Percentiles rank a stretch among this genome's conserved stretches.
Evolutionary conservation across 108 stramenopile genomes (phyloP).

Genomic region (Craspedostauros australis): DNA sequence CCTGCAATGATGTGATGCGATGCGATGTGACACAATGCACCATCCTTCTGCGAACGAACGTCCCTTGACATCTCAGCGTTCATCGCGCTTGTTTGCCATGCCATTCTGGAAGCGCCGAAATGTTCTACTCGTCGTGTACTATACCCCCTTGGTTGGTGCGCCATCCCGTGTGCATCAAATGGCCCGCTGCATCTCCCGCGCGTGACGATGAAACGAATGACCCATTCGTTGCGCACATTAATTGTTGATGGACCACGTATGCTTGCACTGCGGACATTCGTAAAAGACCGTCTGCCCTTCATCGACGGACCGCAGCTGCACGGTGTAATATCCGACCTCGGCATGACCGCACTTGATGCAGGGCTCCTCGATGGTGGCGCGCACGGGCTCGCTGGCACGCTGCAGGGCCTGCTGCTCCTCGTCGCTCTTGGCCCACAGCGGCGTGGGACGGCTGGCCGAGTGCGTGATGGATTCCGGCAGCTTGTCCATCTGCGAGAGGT

Average conservation of each 20-base stretch:
- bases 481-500: constrained; percentile 43
- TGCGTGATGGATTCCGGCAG: constrained; percentile 62
- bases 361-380: constrained; percentile 93
- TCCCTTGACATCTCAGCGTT: too few relatives aligned
- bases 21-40: too few relatives aligned
- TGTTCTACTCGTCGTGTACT: too few relatives aligned
- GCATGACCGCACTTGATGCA: constrained; percentile 91
- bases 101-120: too few relatives aligned
- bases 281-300: constrained; percentile 99
- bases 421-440: constrained; percentile 84
- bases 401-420: constrained; percentile 59
- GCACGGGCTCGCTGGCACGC: constrained; percentile 53
- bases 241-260: constrained; percentile 90
- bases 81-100: too few relatives aligned
- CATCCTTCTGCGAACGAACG: too few relatives aligned
- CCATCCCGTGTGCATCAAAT: too few relatives aligned
- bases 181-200: too few relatives aligned
- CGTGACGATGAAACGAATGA: too few relatives aligned
- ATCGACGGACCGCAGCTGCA: constrained; percentile 96
- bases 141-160: too few relatives aligned
- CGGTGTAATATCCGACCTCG: constrained; percentile 95
- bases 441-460: constrained; percentile 60
- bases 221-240: too few relatives aligned
- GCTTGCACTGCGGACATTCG: constrained; percentile 89
- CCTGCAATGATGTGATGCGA: too few relatives aligned